These are phyloP conservation scores for Pleurotus giganteus DNA, from an alignment of 768 basidiomycete species.

Conservation along the genomic window DNA sequence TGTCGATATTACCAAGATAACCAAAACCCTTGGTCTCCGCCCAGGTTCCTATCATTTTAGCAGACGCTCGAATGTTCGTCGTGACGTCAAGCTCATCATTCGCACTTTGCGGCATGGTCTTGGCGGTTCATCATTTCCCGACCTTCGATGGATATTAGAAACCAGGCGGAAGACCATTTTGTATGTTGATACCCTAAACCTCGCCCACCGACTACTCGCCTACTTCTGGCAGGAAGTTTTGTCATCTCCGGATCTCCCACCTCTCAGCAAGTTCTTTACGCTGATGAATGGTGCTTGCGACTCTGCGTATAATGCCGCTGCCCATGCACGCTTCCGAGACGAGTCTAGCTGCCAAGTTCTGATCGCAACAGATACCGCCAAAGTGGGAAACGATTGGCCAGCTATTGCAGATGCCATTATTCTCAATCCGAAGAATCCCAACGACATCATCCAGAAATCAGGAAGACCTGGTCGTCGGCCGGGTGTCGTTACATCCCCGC, in stretches of 20 bases:
- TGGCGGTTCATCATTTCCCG: constrained; percentile 17
- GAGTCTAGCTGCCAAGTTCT: background rate
- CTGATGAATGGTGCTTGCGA: background rate
- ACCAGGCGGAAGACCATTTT: constrained; percentile 20
- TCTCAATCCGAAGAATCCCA: background rate
- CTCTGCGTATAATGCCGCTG: background rate
- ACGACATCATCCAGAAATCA: background rate
- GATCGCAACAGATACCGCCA: background rate
- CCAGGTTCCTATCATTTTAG: constrained; percentile 12
- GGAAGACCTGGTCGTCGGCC: background rate
- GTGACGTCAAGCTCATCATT: constrained; percentile 23
- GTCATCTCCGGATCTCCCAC: background rate
- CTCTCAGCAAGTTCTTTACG: background rate
- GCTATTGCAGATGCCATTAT: constrained; percentile 1
- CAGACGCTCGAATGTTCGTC: constrained; percentile 21
- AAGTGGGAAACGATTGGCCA: constrained; percentile 5
- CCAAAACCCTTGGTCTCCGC: constrained; percentile 18
- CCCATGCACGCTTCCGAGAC: background rate
- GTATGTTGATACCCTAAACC: constrained; percentile 24
- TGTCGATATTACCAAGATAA: constrained; percentile 12
- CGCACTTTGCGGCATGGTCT: constrained; percentile 16
- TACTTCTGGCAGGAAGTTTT: constrained; percentile 19
- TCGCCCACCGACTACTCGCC: constrained; percentile 17
- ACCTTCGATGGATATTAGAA: constrained; percentile 25
- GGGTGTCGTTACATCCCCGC: background rate